Percentiles rank a stretch among this genome's conserved stretches.
phyloP scores from a whole-genome alignment of 2,329 filamentous ascomycete genomes.

The Didymella arachidicola region DNA sequence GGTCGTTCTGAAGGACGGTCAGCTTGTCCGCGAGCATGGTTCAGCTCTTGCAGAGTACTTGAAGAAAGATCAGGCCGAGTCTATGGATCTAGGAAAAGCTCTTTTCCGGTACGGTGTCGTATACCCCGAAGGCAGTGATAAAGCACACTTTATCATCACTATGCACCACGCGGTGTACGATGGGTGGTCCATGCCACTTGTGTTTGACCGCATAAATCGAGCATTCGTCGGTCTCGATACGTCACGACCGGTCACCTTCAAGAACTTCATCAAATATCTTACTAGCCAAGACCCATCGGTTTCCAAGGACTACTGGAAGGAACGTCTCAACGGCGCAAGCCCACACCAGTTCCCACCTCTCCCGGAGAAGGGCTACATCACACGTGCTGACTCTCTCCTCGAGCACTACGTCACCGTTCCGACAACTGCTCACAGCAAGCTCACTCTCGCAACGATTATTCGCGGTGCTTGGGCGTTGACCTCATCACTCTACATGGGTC shows the following conservation, averaged over 20 bases:
- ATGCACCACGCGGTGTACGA: slow-evolving; percentile 63
- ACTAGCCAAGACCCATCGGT: slow-evolving; percentile 51
- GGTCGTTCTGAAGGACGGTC: slow-evolving; percentile 46
- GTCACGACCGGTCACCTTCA: slow-evolving; percentile 50
- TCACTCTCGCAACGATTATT: slow-evolving; percentile 61
- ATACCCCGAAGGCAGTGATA: slow-evolving; percentile 29
- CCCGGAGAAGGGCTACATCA: slow-evolving; percentile 56
- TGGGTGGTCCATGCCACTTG: slow-evolving; percentile 54
- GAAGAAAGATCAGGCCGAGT: slow-evolving; percentile 40
- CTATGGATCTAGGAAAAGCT: slow-evolving; percentile 52
- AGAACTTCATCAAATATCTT: slow-evolving; percentile 60
- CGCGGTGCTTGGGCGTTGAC: slow-evolving; percentile 68
- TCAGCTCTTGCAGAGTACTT: slow-evolving; percentile 46
- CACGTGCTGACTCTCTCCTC: slow-evolving; percentile 61
- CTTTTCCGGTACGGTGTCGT: slow-evolving; percentile 52
- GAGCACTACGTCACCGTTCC: slow-evolving; percentile 55
- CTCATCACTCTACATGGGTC: slow-evolving; percentile 63
- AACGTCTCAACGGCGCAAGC: slow-evolving; percentile 55
- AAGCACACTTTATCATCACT: slow-evolving; percentile 57
- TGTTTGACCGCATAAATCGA: slow-evolving; percentile 46
- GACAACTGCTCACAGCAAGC: slow-evolving; percentile 46
- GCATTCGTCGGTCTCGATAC: slow-evolving; percentile 41
- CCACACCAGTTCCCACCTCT: slow-evolving; percentile 60
- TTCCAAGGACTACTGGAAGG: slow-evolving; percentile 58
- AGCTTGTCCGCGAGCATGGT: slow-evolving; percentile 41